Percentiles rank a stretch among this genome's conserved stretches.
These are phyloP conservation scores for Trypanosoma scelopori DNA, from an alignment of 208 protist species.

Conservation along the genomic window DNA sequence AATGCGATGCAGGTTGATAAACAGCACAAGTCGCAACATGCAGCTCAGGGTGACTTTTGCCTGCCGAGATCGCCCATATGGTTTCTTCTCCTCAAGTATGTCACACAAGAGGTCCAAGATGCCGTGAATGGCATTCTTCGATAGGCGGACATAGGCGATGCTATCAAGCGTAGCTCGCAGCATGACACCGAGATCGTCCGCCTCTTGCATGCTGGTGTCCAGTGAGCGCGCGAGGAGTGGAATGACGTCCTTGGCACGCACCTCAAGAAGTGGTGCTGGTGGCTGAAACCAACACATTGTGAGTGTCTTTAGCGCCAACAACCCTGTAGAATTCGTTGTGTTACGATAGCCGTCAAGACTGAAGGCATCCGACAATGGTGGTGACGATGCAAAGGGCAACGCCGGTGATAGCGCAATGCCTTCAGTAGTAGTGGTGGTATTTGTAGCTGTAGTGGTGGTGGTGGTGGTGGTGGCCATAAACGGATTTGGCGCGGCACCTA, in stretches of 20 bases:
- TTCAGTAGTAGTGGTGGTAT: neutral
- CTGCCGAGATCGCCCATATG: slow-evolving; percentile 40
- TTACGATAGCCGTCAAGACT: neutral
- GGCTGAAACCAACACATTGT: slow-evolving; percentile 18
- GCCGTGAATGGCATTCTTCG: slow-evolving; percentile 49
- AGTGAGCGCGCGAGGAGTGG: slow-evolving; percentile 28
- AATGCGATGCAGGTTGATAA: slow-evolving; percentile 79
- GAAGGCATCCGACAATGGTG: slow-evolving; percentile 2
- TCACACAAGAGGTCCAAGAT: slow-evolving; percentile 54
- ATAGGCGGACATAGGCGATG: slow-evolving; percentile 30
- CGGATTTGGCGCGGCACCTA: neutral
- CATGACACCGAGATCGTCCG: slow-evolving; percentile 37
- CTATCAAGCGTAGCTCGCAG: slow-evolving; percentile 31
- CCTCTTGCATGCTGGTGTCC: slow-evolving; percentile 52
- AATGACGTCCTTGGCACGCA: slow-evolving; percentile 4
- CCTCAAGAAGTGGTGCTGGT: slow-evolving; percentile 6
- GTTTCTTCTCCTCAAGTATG: slow-evolving; percentile 25
- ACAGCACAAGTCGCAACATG: slow-evolving; percentile 46
- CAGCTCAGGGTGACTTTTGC: slow-evolving; percentile 44
- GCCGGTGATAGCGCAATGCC: neutral
- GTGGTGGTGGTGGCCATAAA: neutral
- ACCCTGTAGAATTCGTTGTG: neutral
- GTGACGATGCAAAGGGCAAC: neutral
- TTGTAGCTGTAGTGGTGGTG: neutral
- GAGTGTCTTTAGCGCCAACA: slow-evolving; percentile 22